Evolutionary conservation across 345 rosid genomes (phyloP).

Genomic region (Salix viminalis): DNA sequence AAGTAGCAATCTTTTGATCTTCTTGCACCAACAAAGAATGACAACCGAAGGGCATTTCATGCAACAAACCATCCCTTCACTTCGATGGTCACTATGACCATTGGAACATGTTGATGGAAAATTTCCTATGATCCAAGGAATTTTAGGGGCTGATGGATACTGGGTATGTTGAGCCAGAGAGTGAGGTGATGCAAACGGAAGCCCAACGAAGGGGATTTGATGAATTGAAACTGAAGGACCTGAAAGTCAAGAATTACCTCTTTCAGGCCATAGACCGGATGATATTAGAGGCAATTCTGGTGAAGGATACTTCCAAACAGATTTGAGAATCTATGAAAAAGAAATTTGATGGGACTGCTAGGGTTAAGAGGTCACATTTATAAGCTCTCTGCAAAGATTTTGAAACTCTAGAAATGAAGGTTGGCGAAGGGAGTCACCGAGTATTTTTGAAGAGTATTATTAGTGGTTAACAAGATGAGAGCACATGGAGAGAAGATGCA

Average conservation of each 20-base stretch:
- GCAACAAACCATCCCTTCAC: not conserved
- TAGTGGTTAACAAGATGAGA: not conserved
- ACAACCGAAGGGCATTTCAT: not conserved
- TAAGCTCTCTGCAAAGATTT: not conserved
- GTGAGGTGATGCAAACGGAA: not conserved
- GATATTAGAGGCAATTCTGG: not conserved
- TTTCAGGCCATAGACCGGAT: not conserved
- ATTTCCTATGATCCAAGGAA: not conserved
- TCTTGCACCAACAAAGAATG: not conserved
- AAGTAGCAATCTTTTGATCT: not conserved
- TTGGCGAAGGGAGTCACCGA: not conserved
- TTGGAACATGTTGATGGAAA: conserved; percentile 1
- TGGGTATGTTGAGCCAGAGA: not conserved
- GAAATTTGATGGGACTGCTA: not conserved
- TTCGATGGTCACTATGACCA: conserved; percentile 2
- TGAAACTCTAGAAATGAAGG: no score
- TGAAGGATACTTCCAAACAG: not conserved
- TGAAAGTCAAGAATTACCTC: not conserved
- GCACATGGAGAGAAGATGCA: not conserved
- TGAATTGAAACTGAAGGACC: not conserved
- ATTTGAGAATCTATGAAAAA: not conserved
- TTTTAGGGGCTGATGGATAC: not conserved
- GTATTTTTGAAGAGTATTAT: no score
- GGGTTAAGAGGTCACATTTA: not conserved
- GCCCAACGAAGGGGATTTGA: not conserved